These are phyloP conservation scores for Tetradesmus obliquus DNA, from an alignment of 139 green algal genomes.

Conservation along the genomic window DNA sequence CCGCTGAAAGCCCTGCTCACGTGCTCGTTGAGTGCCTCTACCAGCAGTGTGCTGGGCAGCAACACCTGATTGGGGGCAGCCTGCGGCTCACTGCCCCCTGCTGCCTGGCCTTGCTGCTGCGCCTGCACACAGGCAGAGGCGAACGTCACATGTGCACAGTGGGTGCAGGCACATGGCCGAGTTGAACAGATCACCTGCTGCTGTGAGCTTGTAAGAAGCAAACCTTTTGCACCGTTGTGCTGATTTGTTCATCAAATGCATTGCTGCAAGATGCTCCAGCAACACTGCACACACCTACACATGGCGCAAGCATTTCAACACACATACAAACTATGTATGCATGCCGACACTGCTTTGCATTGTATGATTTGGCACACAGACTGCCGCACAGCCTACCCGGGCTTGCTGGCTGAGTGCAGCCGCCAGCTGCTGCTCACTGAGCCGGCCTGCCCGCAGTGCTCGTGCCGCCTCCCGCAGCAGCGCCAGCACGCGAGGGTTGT, in stretches of 20 bases:
- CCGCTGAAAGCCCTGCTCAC: constrained; percentile 33
- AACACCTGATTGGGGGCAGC: constrained; percentile 15
- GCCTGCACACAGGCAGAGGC: background rate
- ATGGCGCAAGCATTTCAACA: too few species aligned
- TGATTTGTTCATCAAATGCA: too few species aligned
- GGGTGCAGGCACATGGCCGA: too few species aligned
- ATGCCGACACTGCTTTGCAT: background rate
- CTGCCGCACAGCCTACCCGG: background rate
- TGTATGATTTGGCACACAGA: background rate
- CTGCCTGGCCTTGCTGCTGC: background rate
- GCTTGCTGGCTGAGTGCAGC: constrained; percentile 51
- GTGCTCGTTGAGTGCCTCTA: constrained; percentile 82
- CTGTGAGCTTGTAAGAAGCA: too few species aligned
- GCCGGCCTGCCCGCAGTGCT: constrained; percentile 66
- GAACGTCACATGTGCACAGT: background rate
- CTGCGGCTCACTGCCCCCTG: background rate
- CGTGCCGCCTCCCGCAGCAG: constrained; percentile 71
- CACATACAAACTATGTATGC: too few species aligned
- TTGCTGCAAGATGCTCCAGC: background rate
- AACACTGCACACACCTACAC: background rate
- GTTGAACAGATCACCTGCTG: too few species aligned
- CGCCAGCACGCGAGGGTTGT: constrained; percentile 63
- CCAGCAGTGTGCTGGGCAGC: constrained; percentile 71
- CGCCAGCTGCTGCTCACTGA: constrained; percentile 73
- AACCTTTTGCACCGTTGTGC: too few species aligned